phyloP scores from a whole-genome alignment of 306 rosid genomes.

The Ammopiptanthus mongolicus region DNA sequence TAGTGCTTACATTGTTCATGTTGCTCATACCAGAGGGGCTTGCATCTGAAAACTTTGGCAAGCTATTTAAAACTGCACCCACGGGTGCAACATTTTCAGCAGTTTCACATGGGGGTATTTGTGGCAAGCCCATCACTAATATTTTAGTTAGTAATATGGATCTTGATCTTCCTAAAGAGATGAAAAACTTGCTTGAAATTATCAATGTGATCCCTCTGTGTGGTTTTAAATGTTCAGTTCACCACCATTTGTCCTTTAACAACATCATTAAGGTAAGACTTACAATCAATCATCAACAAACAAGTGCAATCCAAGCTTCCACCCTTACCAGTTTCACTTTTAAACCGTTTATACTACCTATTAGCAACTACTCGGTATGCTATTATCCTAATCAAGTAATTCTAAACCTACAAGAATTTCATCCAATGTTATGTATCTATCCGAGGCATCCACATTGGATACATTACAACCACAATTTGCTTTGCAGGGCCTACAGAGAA shows the following conservation, averaged over 20 bases:
- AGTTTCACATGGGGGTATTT: conserved; percentile 50
- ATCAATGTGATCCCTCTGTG: conserved; percentile 14
- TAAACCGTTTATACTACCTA: conserved; percentile 10
- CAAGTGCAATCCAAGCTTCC: conserved; percentile 14
- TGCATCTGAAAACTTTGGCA: conserved; percentile 52
- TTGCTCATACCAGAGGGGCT: conserved; percentile 48
- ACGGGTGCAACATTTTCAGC: conserved; percentile 45
- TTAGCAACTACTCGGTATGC: conserved; percentile 20
- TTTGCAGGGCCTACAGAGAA: conserved; percentile 24
- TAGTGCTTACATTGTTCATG: conserved; percentile 31
- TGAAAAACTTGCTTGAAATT: conserved; percentile 1
- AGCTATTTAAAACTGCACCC: conserved; percentile 48
- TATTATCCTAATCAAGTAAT: conserved; percentile 14
- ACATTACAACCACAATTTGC: conserved; percentile 38
- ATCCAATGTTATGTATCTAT: conserved; percentile 60
- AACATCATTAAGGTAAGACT: neutral
- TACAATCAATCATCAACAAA: conserved; percentile 1
- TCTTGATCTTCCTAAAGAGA: conserved; percentile 11
- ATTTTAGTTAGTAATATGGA: conserved; percentile 7
- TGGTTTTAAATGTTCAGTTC: conserved; percentile 18
- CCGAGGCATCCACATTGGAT: conserved; percentile 45
- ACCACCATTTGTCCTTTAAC: conserved; percentile 11
- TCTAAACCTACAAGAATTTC: conserved; percentile 27
- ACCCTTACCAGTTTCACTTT: neutral
- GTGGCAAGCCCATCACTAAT: conserved; percentile 83